These are phyloP conservation scores for Cairneyella variabilis DNA, from an alignment of 495 filamentous ascomycete genomes.

Conservation along the genomic window DNA sequence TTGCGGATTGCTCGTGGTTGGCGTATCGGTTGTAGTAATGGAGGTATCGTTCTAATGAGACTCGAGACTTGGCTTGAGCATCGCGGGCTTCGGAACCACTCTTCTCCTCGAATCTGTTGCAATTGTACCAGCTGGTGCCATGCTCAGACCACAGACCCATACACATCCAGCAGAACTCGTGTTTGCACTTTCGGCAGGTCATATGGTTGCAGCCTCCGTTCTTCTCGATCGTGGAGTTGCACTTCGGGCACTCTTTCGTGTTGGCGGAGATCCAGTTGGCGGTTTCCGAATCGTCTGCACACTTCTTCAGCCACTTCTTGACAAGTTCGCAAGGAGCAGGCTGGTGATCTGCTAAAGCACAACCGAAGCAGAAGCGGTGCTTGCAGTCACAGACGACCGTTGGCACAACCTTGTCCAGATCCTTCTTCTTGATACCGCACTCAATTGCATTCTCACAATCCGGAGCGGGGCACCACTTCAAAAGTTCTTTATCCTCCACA, in stretches of 20 bases:
- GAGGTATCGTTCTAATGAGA: conserved; percentile 87
- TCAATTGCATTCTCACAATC: conserved; percentile 92
- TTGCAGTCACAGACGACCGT: conserved; percentile 82
- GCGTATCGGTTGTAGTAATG: conserved; percentile 99
- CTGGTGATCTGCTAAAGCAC: conserved; percentile 85
- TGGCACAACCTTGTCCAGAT: conserved; percentile 79
- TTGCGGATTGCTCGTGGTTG: conserved; percentile 97
- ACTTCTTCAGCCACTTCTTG: conserved; percentile 97
- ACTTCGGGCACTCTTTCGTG: conserved; percentile 96
- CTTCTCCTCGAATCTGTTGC: conserved; percentile 95
- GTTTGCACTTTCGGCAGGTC: conserved; percentile 97
- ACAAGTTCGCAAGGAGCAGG: conserved; percentile 88
- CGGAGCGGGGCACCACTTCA: conserved; percentile 96
- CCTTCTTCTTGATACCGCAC: conserved; percentile 79
- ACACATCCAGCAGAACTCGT: conserved; percentile 99
- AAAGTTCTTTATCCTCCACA: conserved; percentile 90
- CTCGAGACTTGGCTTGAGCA: conserved; percentile 83
- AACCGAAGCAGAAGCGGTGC: conserved; percentile 94
- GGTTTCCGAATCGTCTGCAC: conserved; percentile 96
- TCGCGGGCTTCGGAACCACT: conserved; percentile 85
- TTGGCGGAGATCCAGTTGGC: conserved; percentile 99
- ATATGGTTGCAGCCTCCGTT: conserved; percentile 99
- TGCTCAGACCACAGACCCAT: conserved; percentile 99
- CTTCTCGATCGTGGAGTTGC: conserved; percentile 96
- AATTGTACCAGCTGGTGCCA: conserved; percentile 99